Evolutionary conservation across 768 basidiomycete genomes (phyloP).

Genomic region (Candolleomyces aberdarensis): DNA sequence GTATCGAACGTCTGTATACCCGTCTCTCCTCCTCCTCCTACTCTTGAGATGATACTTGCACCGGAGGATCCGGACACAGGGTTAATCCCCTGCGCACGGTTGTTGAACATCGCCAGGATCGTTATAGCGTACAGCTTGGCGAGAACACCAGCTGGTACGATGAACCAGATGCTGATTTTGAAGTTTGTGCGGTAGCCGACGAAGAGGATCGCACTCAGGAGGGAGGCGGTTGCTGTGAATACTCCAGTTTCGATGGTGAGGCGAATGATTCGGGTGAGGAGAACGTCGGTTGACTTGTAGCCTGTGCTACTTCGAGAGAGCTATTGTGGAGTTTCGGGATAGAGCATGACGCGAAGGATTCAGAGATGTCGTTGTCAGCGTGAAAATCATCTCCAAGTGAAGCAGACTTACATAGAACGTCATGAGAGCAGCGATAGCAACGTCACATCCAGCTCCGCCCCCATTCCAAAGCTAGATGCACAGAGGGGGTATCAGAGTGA

Average conservation of each 20-base stretch:
- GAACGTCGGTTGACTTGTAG: conserved; percentile 20
- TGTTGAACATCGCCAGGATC: conserved; percentile 31
- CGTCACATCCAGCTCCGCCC: conserved; percentile 28
- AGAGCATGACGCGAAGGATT: background rate
- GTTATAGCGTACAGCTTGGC: conserved; percentile 34
- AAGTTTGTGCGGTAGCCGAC: conserved; percentile 23
- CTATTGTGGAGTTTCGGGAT: conserved; percentile 1
- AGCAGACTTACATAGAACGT: conserved; percentile 24
- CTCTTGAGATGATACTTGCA: background rate
- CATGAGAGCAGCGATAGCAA: conserved; percentile 27
- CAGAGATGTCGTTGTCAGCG: background rate
- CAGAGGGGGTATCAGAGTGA: background rate
- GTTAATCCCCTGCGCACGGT: conserved; percentile 11
- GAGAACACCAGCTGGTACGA: conserved; percentile 30
- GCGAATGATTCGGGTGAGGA: conserved; percentile 28
- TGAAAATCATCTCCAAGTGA: too few species aligned
- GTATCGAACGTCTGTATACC: background rate
- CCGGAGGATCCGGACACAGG: background rate
- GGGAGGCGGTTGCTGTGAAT: conserved; percentile 25
- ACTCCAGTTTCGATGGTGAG: conserved; percentile 33
- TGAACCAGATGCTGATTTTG: conserved; percentile 25
- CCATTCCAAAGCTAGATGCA: conserved; percentile 28
- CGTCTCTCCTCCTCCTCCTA: background rate
- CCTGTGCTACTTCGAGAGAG: conserved; percentile 21
- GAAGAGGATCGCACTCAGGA: conserved; percentile 25